Percentiles rank a stretch among this genome's conserved stretches.
Evolutionary conservation across 2,329 filamentous ascomycete species (phyloP).

Genomic region (Exophiala sideris): DNA sequence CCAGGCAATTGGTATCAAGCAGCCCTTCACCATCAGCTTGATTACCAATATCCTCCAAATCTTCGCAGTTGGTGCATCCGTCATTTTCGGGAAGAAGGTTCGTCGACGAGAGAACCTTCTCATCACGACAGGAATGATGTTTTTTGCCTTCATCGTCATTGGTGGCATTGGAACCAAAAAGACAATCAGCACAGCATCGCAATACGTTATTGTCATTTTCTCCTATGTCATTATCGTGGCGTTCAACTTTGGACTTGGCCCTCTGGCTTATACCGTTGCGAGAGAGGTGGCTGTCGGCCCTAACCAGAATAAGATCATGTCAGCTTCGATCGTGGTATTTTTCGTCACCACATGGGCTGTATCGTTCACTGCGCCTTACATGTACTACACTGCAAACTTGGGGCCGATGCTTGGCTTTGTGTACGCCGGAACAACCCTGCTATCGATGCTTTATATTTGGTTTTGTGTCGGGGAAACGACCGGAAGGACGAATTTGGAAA

Average conservation of each 20-base stretch:
- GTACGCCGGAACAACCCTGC: conserved; percentile 33
- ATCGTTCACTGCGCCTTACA: conserved; percentile 35
- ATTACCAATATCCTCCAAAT: conserved; percentile 12
- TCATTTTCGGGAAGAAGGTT: conserved; percentile 7
- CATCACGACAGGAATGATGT: conserved; percentile 14
- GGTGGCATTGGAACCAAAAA: not conserved
- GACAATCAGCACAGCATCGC: too few species aligned
- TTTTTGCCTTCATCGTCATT: conserved; percentile 13
- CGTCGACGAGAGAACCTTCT: conserved; percentile 6
- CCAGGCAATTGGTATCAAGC: conserved; percentile 13
- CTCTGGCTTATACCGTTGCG: conserved; percentile 40
- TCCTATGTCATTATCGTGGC: not conserved
- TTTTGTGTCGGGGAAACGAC: conserved; percentile 36
- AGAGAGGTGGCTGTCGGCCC: conserved; percentile 47
- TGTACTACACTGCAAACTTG: conserved; percentile 34
- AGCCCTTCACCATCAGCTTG: conserved; percentile 9
- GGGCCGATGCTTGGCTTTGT: conserved; percentile 37
- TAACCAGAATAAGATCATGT: conserved; percentile 48
- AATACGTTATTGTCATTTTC: too few species aligned
- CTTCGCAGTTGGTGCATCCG: conserved; percentile 7
- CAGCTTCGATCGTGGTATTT: conserved; percentile 41
- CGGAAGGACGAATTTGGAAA: conserved; percentile 34
- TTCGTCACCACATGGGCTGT: conserved; percentile 36
- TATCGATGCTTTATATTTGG: conserved; percentile 34
- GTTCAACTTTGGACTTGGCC: conserved; percentile 47